phyloP scores from a whole-genome alignment of 2,329 filamentous ascomycete genomes.

The Onygenales sp. region DNA sequence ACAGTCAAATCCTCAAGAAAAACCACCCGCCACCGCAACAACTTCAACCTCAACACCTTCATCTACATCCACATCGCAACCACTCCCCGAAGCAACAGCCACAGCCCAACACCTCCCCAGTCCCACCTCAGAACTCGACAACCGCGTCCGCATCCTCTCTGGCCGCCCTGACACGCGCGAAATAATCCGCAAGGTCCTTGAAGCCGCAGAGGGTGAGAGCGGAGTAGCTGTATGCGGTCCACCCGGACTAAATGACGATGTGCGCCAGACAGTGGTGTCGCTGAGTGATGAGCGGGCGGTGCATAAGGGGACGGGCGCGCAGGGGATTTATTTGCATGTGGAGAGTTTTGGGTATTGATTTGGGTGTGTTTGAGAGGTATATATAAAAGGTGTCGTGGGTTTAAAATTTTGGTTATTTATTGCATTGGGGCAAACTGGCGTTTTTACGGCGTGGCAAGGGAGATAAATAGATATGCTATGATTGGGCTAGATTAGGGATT shows the following conservation, averaged over 20 bases:
- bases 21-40: neutral
- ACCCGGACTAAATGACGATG: constrained; percentile 43
- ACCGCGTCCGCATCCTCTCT: constrained; percentile 28
- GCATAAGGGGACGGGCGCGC: constrained; percentile 57
- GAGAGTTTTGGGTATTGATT: constrained; percentile 46
- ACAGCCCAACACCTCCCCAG: constrained; percentile 5
- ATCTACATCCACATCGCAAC: neutral
- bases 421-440: neutral
- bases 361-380: neutral
- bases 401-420: constrained; percentile 41
- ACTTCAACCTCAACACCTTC: constrained; percentile 3
- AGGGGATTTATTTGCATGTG: constrained; percentile 53
- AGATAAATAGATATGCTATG: neutral
- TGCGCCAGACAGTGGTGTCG: constrained; percentile 44
- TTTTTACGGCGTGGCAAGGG: neutral
- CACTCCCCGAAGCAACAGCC: neutral
- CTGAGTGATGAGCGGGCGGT: constrained; percentile 57
- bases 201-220: constrained; percentile 52
- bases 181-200: constrained; percentile 47
- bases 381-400: constrained; percentile 17
- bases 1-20: neutral
- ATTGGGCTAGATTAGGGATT: too few relatives aligned
- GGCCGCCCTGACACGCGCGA: constrained; percentile 44
- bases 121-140: constrained; percentile 12
- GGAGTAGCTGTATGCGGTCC: constrained; percentile 56